These are phyloP conservation scores for Closterium sp. DNA, from an alignment of 139 green algal species.

Conservation along the genomic window DNA sequence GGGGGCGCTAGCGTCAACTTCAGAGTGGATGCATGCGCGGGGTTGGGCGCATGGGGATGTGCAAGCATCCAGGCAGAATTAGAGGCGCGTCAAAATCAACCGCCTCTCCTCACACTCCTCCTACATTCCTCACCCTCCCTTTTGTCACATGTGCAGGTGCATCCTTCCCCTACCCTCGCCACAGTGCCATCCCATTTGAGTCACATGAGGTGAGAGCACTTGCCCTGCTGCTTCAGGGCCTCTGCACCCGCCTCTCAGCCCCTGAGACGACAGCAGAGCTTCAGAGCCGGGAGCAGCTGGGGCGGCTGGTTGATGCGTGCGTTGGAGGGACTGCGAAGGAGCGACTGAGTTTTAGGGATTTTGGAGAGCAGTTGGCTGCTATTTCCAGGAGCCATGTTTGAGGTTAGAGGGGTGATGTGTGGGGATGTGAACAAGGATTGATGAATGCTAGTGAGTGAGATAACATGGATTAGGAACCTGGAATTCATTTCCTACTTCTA, in stretches of 20 bases:
- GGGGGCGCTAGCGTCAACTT: too few relatives aligned
- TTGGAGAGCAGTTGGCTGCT: not conserved
- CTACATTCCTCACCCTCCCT: not conserved
- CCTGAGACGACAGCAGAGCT: not conserved
- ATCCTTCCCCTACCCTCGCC: constrained; percentile 69
- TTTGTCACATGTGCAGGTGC: constrained; percentile 59
- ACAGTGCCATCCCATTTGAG: constrained; percentile 53
- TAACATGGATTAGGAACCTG: not conserved
- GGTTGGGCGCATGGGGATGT: constrained; percentile 74
- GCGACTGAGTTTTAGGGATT: constrained; percentile 3
- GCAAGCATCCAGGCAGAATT: constrained; percentile 56
- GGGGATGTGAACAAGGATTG: too few relatives aligned
- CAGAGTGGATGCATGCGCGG: constrained; percentile 55
- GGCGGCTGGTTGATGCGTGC: not conserved
- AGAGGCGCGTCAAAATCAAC: too few relatives aligned
- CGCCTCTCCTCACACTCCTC: not conserved
- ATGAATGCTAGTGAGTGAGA: not conserved
- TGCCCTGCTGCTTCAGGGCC: constrained; percentile 68
- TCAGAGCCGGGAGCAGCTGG: not conserved
- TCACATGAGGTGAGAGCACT: constrained; percentile 75
- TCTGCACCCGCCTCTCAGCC: constrained; percentile 50
- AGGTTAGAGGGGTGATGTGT: not conserved
- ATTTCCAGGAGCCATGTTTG: not conserved
- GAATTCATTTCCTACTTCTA: not conserved
- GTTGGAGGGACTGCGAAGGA: not conserved